phyloP scores from a whole-genome alignment of 768 basidiomycete genomes.

The Xanthoconium purpureum region DNA sequence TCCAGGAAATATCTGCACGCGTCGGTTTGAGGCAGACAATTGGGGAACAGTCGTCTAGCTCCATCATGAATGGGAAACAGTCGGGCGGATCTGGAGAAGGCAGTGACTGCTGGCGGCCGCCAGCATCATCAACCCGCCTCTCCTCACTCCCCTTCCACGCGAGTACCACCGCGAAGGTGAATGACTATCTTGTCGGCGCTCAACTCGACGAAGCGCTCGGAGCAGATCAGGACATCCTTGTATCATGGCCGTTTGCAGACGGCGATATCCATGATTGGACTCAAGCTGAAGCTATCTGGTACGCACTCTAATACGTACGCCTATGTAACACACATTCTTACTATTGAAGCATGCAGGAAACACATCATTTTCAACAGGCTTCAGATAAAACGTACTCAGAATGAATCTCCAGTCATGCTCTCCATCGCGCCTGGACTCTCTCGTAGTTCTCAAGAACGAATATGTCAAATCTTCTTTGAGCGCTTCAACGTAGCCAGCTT shows the following conservation, averaged over 20 bases:
- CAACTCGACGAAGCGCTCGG: constrained; percentile 79
- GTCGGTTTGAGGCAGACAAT: constrained; percentile 61
- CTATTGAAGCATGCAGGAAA: constrained; percentile 55
- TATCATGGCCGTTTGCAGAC: constrained; percentile 82
- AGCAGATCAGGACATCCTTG: constrained; percentile 64
- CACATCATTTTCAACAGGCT: constrained; percentile 74
- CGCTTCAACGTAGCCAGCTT: constrained; percentile 88
- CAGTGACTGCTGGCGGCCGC: constrained; percentile 29
- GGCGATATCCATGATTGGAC: constrained; percentile 73
- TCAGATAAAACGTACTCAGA: constrained; percentile 75
- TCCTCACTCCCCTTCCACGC: constrained; percentile 46
- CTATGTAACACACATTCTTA: constrained; percentile 3
- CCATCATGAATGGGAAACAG: constrained; percentile 22
- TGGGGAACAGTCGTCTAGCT: constrained; percentile 31
- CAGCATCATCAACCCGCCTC: constrained; percentile 46
- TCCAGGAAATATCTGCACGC: constrained; percentile 74
- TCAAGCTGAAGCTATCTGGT: constrained; percentile 91
- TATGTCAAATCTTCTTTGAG: constrained; percentile 87
- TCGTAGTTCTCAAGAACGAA: constrained; percentile 62
- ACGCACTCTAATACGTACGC: constrained; percentile 3
- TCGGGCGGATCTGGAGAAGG: constrained; percentile 14
- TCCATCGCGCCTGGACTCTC: constrained; percentile 65
- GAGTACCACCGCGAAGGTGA: constrained; percentile 49
- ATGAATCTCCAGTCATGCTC: constrained; percentile 83
- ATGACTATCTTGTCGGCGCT: constrained; percentile 79